phyloP scores from a whole-genome alignment of 1,284 basidiomycete species.

The Sphaerobolus stellatus region DNA sequence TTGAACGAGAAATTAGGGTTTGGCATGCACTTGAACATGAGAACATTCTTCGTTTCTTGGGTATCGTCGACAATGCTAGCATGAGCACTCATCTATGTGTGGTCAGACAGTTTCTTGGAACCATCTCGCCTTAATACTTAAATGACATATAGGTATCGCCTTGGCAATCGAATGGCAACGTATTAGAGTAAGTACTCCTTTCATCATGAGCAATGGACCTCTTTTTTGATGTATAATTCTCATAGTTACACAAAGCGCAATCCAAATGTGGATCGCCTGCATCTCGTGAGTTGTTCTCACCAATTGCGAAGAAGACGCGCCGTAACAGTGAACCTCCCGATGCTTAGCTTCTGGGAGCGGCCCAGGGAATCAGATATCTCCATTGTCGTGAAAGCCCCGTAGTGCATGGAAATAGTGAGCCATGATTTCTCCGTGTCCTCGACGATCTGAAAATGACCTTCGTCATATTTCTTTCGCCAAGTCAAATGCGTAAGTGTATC shows the following conservation, averaged over 20 bases:
- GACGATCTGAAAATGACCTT: too few relatives aligned
- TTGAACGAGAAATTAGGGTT: slow-evolving; percentile 51
- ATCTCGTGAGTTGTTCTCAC: slow-evolving; percentile 37
- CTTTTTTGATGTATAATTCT: slow-evolving; percentile 1
- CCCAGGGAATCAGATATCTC: slow-evolving; percentile 52
- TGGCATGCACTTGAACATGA: slow-evolving; percentile 51
- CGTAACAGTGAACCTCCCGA: not conserved
- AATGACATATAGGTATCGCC: slow-evolving; percentile 47
- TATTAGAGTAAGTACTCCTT: slow-evolving; percentile 40
- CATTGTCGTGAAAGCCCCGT: slow-evolving; percentile 40
- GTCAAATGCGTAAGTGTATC: slow-evolving; percentile 55
- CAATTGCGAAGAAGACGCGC: not conserved
- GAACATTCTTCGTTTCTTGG: slow-evolving; percentile 52
- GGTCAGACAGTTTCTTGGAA: slow-evolving; percentile 26
- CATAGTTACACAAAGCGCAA: slow-evolving; percentile 39
- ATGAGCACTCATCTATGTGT: slow-evolving; percentile 49
- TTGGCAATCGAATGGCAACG: slow-evolving; percentile 57
- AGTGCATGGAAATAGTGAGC: slow-evolving; percentile 57
- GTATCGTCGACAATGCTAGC: slow-evolving; percentile 54
- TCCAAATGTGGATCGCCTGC: slow-evolving; percentile 37
- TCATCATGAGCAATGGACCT: not conserved
- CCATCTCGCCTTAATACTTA: not conserved
- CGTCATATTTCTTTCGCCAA: slow-evolving; percentile 20
- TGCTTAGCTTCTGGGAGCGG: slow-evolving; percentile 47
- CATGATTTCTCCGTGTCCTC: not conserved